Base-by-base conservation (phyloP, 2,329 filamentous ascomycete species). In the Hypoxylon sp. region DNA sequence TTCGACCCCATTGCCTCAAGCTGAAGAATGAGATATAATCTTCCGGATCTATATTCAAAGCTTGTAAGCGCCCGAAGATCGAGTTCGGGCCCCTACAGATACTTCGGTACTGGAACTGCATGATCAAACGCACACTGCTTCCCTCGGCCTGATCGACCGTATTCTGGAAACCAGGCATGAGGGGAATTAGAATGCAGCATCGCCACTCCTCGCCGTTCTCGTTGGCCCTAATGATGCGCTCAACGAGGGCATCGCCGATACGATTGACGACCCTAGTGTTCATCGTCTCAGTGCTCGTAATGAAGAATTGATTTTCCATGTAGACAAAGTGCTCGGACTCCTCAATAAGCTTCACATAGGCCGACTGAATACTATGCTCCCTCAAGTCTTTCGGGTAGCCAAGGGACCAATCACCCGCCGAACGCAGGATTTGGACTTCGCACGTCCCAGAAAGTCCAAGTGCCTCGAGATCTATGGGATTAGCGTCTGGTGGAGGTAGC, bases 81-180 rank as follows among this genome's bases (percentile, higher is more conserved):
- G 94, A 98, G 19, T 90, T 88, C 65, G 97, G 93, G 14, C 96
- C 96, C 72, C 96, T 91, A 77, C 94, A 98, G 73, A 99, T 98
- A 79, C 94, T 98, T 72, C 93, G 91, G 80, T 94, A 98, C 80
- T 99, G 96, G 78, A 94, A 98, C 80, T 97, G 94, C 88, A 99
- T 94, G 78, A 98, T 99, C 69, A 98, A 83, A 61, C 96, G 91
- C 46, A 99, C 92, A 81, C 94, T 98, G 37, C 93, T 97, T 44
- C 96, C 96, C 73, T 98, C 95, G 74, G 96, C 93, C 71, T 94
- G 91, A 73, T 97, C 94, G 19, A 99, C 95, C 0, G 94, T 97
- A 76, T 97, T 98, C 80, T 98, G 94, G 81, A 98, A 99, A 1
- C 96, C 96, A n/a, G 96, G 96, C 90, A 99, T 97, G 33, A 99